phyloP scores from a whole-genome alignment of 768 basidiomycete genomes.

The Hygrocybe punicea region DNA sequence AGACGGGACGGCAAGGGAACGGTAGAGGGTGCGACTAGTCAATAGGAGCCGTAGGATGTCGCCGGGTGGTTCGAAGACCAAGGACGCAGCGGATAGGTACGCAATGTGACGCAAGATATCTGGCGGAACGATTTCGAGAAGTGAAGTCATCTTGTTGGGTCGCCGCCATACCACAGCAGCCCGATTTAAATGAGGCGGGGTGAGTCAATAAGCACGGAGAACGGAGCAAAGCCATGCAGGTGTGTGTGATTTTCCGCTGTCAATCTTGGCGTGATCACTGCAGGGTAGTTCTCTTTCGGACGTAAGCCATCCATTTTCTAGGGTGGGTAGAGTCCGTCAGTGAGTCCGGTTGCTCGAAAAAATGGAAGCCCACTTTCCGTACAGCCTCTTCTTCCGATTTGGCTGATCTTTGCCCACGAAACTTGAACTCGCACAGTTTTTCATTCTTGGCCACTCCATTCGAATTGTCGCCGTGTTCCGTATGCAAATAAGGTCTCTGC shows the following conservation, averaged over 20 bases:
- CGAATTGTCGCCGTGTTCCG: too few species aligned
- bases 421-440: too few species aligned
- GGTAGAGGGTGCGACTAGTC: constrained; percentile 45
- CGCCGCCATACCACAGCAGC: constrained; percentile 1
- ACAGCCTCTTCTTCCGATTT: too few species aligned
- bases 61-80: constrained; percentile 38
- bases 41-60: constrained; percentile 44
- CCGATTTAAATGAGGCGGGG: background rate
- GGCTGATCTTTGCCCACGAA: too few species aligned
- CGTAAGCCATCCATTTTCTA: background rate
- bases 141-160: constrained; percentile 39
- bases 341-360: background rate
- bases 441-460: too few species aligned
- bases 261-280: background rate
- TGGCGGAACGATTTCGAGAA: constrained; percentile 48
- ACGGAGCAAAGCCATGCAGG: background rate
- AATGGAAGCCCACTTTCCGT: too few species aligned
- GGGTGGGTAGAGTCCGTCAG: too few species aligned
- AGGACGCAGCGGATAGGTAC: constrained; percentile 41
- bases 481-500: too few species aligned
- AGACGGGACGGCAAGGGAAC: constrained; percentile 38
- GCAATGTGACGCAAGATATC: constrained; percentile 60
- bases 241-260: background rate
- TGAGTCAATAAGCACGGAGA: too few species aligned
- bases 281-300: background rate